Evolutionary conservation across 495 filamentous ascomycete species (phyloP), one percentile per base, ranked within the genome.

Genomic region (Lineolata rhizophorae): DNA sequence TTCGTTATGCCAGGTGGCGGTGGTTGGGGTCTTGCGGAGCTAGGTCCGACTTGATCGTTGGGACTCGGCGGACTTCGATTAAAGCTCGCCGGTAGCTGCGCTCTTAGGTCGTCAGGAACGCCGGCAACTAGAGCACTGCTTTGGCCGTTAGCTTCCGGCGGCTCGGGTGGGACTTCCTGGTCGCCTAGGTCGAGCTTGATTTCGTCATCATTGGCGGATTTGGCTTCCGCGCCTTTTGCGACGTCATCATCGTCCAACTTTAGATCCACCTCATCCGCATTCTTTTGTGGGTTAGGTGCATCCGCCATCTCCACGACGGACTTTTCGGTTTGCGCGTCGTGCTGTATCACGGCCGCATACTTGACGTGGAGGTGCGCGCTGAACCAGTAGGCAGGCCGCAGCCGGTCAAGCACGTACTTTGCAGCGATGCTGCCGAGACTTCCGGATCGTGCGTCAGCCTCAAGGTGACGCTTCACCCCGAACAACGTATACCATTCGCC

Each of bases 361-460:
- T 81, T 83, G 48, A 74, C 70, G 51, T 97, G 87, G 47, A 94
- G 38, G 50, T 97, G 87, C 1, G 83, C 87, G 5, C 83, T 78
- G 50, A 95, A 92, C 87, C 87, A 97, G 46, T 81, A 77, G 0
- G 62, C 55, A 2, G 87, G 87, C 20, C 78, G 61, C 22, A 95
- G 54, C 18, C 79, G 62, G 45, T 87, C 70, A 45, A 95, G 62
- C 4, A 91, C 70, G 27, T 76, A 66, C 39, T 60, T 62, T 0
- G 81, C 84, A 0, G 87, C 83, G 3, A 58, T 49, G 36, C 65
- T 94, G 0, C 87, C 87, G 4, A 97, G 53, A 20, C 47, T 65
- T 0, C 82, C 81, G 21, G 64, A 59, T 18, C 53, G 48, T 2
- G 82, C 83, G 46, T 97, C 87, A 15, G 60, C 48, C 34, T 64